Base-by-base conservation (phyloP, 805 yeast species). In the Candida ipomoeae region DNA sequence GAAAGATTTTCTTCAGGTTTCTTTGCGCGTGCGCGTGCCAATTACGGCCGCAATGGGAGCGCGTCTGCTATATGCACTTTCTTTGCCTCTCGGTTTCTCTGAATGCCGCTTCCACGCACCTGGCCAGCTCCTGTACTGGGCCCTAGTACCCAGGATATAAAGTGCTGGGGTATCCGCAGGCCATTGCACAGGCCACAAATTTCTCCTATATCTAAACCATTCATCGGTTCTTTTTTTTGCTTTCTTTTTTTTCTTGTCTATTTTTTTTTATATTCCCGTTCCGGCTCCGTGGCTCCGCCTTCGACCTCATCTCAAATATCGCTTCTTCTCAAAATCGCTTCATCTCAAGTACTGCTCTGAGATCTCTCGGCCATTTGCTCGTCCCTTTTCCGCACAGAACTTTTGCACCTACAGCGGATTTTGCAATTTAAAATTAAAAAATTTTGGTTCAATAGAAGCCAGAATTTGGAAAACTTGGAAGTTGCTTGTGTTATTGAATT, bases 71-170 rank as follows among this genome's bases (percentile, higher is more conserved):
- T n/a, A 32, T 42, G 37, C 45, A 42, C 38, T 33, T 31, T 37
- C 31, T 13, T 40, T 11, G 44, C 44, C 45, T 33, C 37, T 42
- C 45, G 45, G 20, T 20, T 32, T 32, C 34, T 15, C 26, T 26
- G 48, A 31, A 36, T 35, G 33, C 29, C 49, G 39, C 40, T 36
- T 44, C 46, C 40, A 44, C 39, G 46, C 40, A 34, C 33, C 26
- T 44, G 31, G 46, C 46, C 39, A 35, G 46, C 46, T 35, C 46
- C 46, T 44, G 46, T 44, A 44, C 40, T 44, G 46, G 15, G 23
- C n/a, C 32, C 11, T n/a, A 20, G 31, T 26, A 21, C n/a, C 38
- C 26, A 23, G 34, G 23, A 36, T 44, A 44, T 44, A 44, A 33
- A 44, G 23, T 11, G 34, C n/a, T 44, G 46, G 40, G 34, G 23